Conservation (phyloP, 768 basidiomycete species). For the Kwoniella pini region DNA sequence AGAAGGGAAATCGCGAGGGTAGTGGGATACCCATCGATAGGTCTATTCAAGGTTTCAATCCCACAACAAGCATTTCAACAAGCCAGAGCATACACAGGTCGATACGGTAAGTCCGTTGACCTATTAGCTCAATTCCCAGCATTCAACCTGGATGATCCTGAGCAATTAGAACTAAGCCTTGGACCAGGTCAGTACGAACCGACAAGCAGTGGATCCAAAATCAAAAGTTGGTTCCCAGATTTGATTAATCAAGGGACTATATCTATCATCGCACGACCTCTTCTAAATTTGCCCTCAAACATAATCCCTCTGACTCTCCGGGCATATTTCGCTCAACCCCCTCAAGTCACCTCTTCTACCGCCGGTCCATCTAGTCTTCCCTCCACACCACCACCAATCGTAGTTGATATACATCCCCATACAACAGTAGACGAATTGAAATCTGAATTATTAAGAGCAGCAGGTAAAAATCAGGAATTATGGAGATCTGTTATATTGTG, state of each 20-base stretch:
- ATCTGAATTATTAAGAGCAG: slow-evolving; percentile 31
- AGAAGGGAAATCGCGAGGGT: slow-evolving; percentile 26
- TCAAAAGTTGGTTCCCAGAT: slow-evolving; percentile 33
- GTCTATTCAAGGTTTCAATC: slow-evolving; percentile 51
- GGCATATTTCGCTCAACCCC: slow-evolving; percentile 35
- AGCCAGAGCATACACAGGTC: slow-evolving; percentile 34
- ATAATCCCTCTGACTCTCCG: slow-evolving; percentile 32
- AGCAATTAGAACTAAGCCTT: slow-evolving; percentile 32
- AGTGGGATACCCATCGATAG: slow-evolving; percentile 28
- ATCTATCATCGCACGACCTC: slow-evolving; percentile 39
- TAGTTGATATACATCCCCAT: slow-evolving; percentile 34
- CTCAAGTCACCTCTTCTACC: neutral
- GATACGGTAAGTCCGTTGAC: slow-evolving; percentile 34
- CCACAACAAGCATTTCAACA: slow-evolving; percentile 44
- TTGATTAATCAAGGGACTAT: slow-evolving; percentile 28
- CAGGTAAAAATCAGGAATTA: slow-evolving; percentile 23
- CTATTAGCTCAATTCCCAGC: slow-evolving; percentile 47
- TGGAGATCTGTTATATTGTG: slow-evolving; percentile 36
- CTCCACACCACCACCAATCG: slow-evolving; percentile 23
- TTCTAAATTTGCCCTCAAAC: slow-evolving; percentile 10
- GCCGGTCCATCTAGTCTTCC: slow-evolving; percentile 1
- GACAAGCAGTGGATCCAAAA: slow-evolving; percentile 11
- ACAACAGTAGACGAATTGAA: slow-evolving; percentile 42
- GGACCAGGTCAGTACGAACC: slow-evolving; percentile 10
- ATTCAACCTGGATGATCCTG: slow-evolving; percentile 45